These are phyloP conservation scores for Kuraishia hungarica DNA, from an alignment of 805 yeast species.

Conservation along the genomic window DNA sequence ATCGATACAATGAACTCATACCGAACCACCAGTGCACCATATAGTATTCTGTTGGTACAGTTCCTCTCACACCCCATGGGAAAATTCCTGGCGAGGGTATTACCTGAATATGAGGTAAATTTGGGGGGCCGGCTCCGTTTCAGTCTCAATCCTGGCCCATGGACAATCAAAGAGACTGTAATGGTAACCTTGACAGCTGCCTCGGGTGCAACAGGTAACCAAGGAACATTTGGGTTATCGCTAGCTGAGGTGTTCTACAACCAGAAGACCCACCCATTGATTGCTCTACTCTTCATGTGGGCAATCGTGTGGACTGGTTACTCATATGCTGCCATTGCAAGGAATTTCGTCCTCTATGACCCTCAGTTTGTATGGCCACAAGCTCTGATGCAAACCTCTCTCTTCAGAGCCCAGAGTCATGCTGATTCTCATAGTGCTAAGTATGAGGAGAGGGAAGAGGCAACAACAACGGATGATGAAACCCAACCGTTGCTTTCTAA, in stretches of 20 bases:
- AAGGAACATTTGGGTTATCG: constrained; percentile 38
- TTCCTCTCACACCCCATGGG: constrained; percentile 40
- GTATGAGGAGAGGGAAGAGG: constrained; percentile 8
- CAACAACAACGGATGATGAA: constrained; percentile 7
- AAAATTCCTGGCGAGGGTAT: constrained; percentile 29
- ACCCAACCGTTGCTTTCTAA: not conserved
- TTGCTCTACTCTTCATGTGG: constrained; percentile 39
- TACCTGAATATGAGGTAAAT: constrained; percentile 25
- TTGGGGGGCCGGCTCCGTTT: constrained; percentile 14
- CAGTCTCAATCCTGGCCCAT: constrained; percentile 43
- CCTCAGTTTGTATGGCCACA: constrained; percentile 43
- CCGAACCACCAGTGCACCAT: constrained; percentile 31
- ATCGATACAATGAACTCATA: constrained; percentile 28
- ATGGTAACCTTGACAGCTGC: constrained; percentile 44
- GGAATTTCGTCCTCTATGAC: constrained; percentile 34
- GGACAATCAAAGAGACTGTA: constrained; percentile 46
- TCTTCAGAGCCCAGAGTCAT: constrained; percentile 23
- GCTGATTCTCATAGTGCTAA: constrained; percentile 12
- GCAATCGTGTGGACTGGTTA: constrained; percentile 45
- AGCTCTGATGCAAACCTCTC: constrained; percentile 42
- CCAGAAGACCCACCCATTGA: constrained; percentile 24
- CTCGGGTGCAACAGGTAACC: constrained; percentile 43
- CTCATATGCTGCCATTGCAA: constrained; percentile 43
- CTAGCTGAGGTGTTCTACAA: constrained; percentile 36
- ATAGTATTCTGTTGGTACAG: constrained; percentile 44